phyloP scores from a whole-genome alignment of 352 stramenopile species.

The Blastocystis hominis region DNA sequence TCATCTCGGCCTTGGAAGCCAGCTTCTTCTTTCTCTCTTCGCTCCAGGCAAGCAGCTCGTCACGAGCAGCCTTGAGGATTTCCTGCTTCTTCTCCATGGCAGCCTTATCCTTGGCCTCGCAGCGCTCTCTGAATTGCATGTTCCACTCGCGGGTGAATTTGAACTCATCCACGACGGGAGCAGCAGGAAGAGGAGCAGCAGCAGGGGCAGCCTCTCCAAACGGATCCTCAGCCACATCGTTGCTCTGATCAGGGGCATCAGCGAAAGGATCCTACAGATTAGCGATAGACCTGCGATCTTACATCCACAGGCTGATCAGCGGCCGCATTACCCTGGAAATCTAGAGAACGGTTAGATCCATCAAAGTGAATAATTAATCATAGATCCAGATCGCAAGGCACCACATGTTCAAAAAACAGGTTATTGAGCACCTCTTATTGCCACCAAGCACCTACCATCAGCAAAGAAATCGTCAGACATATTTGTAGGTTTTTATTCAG shows the following conservation, averaged over 20 bases:
- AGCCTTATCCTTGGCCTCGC: constrained; percentile 46
- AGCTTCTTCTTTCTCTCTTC: constrained; percentile 40
- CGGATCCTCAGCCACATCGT: constrained; percentile 1
- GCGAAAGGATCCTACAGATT: constrained; percentile 38
- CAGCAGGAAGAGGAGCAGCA: constrained; percentile 5
- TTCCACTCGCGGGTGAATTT: constrained; percentile 53
- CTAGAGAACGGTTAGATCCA: constrained; percentile 6
- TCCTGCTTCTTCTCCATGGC: constrained; percentile 55
- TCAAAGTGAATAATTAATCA: too few species aligned
- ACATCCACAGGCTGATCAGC: neutral
- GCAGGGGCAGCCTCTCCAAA: neutral
- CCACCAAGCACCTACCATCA: constrained; percentile 10
- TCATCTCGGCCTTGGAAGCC: constrained; percentile 55
- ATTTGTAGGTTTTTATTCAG: neutral
- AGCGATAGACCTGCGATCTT: neutral
- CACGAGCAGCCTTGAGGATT: constrained; percentile 35
- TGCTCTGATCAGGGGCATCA: neutral
- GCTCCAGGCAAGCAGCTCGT: constrained; percentile 54
- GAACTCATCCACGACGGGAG: constrained; percentile 37
- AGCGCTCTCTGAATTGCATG: constrained; percentile 43
- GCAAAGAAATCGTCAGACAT: constrained; percentile 57
- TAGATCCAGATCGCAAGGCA: neutral
- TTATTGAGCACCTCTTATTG: neutral
- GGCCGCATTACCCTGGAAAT: neutral
- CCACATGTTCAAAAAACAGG: neutral